A percentile compares a stretch with the other conserved stretches of the same genome.
Evolutionary conservation across 768 basidiomycete species (phyloP).

Genomic region (Phylloporus arenicola): DNA sequence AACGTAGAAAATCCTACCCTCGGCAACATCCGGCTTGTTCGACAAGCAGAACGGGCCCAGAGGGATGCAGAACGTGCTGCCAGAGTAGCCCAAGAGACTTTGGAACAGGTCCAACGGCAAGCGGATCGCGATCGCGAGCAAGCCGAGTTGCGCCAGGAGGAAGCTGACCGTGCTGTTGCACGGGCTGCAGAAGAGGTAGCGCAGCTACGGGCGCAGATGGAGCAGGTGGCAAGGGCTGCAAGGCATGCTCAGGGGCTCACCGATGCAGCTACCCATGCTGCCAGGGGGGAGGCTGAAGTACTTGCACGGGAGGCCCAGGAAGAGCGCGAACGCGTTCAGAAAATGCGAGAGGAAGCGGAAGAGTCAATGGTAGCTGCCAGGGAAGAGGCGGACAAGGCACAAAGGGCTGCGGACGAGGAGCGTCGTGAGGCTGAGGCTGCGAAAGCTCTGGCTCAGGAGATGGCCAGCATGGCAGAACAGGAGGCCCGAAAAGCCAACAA

Average conservation of each 20-base stretch:
- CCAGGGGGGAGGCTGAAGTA: conserved; percentile 4
- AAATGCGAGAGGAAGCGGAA: conserved; percentile 4
- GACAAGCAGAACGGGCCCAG: conserved; percentile 3
- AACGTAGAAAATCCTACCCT: conserved; percentile 10
- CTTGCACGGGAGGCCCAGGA: conserved; percentile 1
- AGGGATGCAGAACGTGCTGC: conserved; percentile 3
- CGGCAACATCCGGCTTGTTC: conserved; percentile 1
- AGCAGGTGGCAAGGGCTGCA: conserved; percentile 7
- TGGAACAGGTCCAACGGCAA: neutral
- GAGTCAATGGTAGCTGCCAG: conserved; percentile 2
- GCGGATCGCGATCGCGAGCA: conserved; percentile 4
- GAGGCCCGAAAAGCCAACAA: conserved; percentile 4
- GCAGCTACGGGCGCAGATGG: conserved; percentile 5
- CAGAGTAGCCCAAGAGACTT: neutral
- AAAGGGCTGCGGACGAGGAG: conserved; percentile 9
- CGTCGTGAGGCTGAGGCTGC: conserved; percentile 5
- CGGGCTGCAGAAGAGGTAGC: conserved; percentile 8
- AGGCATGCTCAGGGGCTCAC: conserved; percentile 1
- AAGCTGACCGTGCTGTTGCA: conserved; percentile 1
- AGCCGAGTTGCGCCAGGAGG: conserved; percentile 3
- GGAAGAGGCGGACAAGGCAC: conserved; percentile 8
- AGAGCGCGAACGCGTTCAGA: conserved; percentile 3
- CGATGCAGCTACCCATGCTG: conserved; percentile 2
- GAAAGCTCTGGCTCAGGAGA: conserved; percentile 6
- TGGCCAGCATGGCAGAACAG: conserved; percentile 10